Evolutionary conservation across 805 yeast species (phyloP), one percentile per base, ranked within the genome.

Genomic region (Candida sanyiensis): DNA sequence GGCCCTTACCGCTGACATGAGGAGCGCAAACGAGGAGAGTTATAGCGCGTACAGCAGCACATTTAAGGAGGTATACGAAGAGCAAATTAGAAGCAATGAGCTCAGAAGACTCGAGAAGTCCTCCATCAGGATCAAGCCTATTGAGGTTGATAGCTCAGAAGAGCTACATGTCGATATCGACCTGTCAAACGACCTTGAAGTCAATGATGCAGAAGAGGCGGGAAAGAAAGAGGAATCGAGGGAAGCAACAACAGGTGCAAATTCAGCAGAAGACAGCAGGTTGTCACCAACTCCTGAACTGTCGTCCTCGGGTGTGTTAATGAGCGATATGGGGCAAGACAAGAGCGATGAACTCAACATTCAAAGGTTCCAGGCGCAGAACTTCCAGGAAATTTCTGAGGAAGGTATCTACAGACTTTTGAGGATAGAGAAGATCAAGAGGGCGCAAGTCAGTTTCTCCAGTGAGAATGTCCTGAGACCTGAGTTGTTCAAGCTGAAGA

Each of bases 381-480:
- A 33, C 18, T 39, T 25, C 17, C 26, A 28, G 18, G 30, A 31
- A 15, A 28, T 47, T 9, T 31, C 43, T 4, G 53, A 55, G 36
- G 48, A 48, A 2, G 47, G 49, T 31, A 27, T 52, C 13, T 33
- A 46, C 19, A 35, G 40, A 8, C 30, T 49, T 3, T 37, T 55
- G 25, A 39, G 48, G 4, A 24, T 39, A 11, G 59, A 55, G 29
- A 48, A 50, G 28, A 32, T 33, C 6, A 45, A 48, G 23, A 47
- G 59, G 33, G 40, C 45, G 2, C 29, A 39, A 8, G 23, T 49
- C 5, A 26, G 40, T 20, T 46, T 44, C 17, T 31, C 43, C n/a
- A 51, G 48, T 35, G 53, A 53, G 9, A 20, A 43, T 28, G 5
- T 45, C 6, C 38, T 40, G 17, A 37, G 42, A 23, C 57, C 57